These are phyloP conservation scores for Cystofilobasidium bisporidii DNA, from an alignment of 768 basidiomycete species.

Conservation along the genomic window DNA sequence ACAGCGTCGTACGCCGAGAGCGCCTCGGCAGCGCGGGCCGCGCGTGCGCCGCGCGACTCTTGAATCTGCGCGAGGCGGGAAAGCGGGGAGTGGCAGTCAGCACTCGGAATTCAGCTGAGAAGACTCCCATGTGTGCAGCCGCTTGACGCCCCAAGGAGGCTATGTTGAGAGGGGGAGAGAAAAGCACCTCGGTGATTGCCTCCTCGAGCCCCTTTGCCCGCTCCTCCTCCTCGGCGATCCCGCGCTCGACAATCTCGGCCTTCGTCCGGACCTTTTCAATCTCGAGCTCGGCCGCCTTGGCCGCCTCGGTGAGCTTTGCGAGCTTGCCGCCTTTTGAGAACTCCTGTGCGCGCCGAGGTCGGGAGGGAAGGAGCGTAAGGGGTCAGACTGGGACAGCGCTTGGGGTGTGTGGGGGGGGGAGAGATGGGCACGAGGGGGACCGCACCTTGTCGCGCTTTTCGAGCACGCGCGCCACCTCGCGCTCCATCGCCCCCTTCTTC, in stretches of 20 bases:
- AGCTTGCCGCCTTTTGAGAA: slow-evolving; percentile 86
- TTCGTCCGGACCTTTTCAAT: slow-evolving; percentile 76
- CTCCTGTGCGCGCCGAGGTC: slow-evolving; percentile 48
- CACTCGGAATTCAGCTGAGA: no score
- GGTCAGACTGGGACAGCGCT: not conserved
- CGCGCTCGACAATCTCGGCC: slow-evolving; percentile 65
- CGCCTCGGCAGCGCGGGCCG: slow-evolving; percentile 51
- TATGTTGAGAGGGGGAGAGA: no score
- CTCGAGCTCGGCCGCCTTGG: slow-evolving; percentile 64
- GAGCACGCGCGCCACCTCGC: slow-evolving; percentile 49
- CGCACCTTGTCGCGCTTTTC: slow-evolving; percentile 57
- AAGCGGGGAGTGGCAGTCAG: no score
- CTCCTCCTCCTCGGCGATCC: slow-evolving; percentile 67
- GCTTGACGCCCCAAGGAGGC: no score
- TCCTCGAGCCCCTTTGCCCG: slow-evolving; percentile 49
- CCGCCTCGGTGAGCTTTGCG: slow-evolving; percentile 71
- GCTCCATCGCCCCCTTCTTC: slow-evolving; percentile 26
- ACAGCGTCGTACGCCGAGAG: slow-evolving; percentile 51
- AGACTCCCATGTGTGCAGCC: no score
- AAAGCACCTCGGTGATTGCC: slow-evolving; percentile 55
- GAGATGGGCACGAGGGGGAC: not conserved
- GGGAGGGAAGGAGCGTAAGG: not conserved
- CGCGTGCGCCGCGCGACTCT: slow-evolving; percentile 52
- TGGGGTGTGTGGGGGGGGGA: slow-evolving; percentile 6
- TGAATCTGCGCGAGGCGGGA: slow-evolving; percentile 46